phyloP scores from a whole-genome alignment of 2,329 filamentous ascomycete species.

The Didymella glomerata region DNA sequence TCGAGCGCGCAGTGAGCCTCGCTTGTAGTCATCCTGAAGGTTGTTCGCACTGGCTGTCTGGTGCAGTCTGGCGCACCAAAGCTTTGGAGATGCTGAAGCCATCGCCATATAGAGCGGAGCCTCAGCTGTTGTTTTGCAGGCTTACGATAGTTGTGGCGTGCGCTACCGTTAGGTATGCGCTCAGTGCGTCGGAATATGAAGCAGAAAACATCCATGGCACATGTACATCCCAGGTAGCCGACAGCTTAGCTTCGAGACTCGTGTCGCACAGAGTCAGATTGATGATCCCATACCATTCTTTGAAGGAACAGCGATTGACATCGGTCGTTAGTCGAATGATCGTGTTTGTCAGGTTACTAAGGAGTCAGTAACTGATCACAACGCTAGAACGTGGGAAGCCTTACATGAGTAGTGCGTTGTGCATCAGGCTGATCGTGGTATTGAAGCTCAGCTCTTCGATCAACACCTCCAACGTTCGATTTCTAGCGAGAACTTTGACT shows the following conservation, averaged over 20 bases:
- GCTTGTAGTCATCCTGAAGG: not conserved
- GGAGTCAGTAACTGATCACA: not conserved
- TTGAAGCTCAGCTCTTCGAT: constrained; percentile 33
- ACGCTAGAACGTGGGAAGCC: not conserved
- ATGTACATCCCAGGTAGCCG: not conserved
- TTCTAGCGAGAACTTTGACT: constrained; percentile 25
- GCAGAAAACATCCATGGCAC: too few relatives aligned
- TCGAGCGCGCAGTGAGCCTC: not conserved
- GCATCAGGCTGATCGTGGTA: constrained; percentile 22
- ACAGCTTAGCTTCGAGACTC: not conserved
- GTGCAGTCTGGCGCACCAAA: not conserved
- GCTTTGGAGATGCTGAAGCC: not conserved
- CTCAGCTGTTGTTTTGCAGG: not conserved
- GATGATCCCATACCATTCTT: not conserved
- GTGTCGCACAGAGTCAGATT: not conserved
- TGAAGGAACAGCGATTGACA: constrained; percentile 1
- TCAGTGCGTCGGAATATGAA: too few relatives aligned
- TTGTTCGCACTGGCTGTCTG: not conserved
- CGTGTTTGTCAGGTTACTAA: constrained; percentile 1
- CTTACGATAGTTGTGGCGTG: not conserved
- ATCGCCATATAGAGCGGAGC: not conserved
- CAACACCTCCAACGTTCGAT: constrained; percentile 24
- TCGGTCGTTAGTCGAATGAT: not conserved
- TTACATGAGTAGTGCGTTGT: constrained; percentile 25
- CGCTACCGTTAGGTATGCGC: not conserved